Evolutionary conservation across 163 green algal genomes (phyloP).

Genomic region (Volvox carteri): DNA sequence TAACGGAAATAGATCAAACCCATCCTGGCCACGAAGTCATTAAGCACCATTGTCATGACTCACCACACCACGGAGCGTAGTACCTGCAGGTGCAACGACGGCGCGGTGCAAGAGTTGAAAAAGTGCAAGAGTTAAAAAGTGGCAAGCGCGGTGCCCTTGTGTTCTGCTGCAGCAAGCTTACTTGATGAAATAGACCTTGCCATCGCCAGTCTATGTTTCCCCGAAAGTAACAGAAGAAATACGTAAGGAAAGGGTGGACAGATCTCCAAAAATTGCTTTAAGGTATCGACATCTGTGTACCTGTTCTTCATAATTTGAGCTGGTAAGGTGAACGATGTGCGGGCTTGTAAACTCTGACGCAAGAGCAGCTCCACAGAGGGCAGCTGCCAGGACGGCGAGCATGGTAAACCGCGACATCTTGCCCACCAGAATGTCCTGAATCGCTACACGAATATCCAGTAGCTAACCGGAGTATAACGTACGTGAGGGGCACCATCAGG

Average conservation of each 20-base stretch:
- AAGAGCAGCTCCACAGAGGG: not conserved
- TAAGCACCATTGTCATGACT: constrained; percentile 18
- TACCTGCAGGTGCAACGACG: constrained; percentile 54
- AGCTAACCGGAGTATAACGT: too few species aligned
- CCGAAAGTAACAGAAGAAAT: not conserved
- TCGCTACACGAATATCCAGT: too few species aligned
- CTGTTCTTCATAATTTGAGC: constrained; percentile 68
- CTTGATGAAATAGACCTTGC: constrained; percentile 86
- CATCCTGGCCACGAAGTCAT: too few species aligned
- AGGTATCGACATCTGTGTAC: too few species aligned
- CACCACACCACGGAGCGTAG: constrained; percentile 82
- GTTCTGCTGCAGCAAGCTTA: too few species aligned
- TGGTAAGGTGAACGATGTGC: constrained; percentile 63
- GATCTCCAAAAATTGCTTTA: too few species aligned
- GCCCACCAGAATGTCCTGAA: too few species aligned
- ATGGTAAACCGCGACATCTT: constrained; percentile 18
- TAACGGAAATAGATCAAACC: too few species aligned
- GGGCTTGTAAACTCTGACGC: constrained; percentile 40
- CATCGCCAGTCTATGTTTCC: constrained; percentile 69
- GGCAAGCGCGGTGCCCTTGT: too few species aligned
- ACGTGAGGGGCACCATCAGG: too few species aligned
- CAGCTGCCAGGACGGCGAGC: not conserved
- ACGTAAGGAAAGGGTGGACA: not conserved
- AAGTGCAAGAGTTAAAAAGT: not conserved
- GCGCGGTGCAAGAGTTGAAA: not conserved